Evolutionary conservation across 2,329 filamentous ascomycete species (phyloP), one percentile per base, ranked within the genome.

Genomic region (Pyricularia grisea): DNA sequence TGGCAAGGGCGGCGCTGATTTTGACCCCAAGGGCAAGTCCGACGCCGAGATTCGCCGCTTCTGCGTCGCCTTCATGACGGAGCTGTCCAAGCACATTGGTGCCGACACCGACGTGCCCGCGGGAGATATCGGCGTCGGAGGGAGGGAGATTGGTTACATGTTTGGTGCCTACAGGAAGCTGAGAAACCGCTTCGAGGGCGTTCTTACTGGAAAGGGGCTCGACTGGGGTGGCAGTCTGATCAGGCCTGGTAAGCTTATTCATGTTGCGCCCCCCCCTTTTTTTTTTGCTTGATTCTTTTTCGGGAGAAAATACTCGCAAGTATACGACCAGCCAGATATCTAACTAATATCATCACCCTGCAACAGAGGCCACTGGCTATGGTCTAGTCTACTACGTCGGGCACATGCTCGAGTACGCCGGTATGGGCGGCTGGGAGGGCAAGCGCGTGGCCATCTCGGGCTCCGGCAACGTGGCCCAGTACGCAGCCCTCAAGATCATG

Each of bases 21-120:
- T 99, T 80, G 93, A 98, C 83, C 95, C 95, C 81, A 99, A 98
- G 88, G 94, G 93, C 84, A 98, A 97, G 88, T 92, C 90, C 69
- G 94, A 99, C 83, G 92, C 89, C 80, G 95, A 98, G 87, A 98
- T 98, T 83, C 92, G 95, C 78, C 92, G 92, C 79, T 98, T 99
- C 88, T 98, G 94, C 85, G 89, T 91, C 73, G 83, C 93, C 70
- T 99, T 98, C 86, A 98, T 98, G 95, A 90, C 89, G 75, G 92
- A 97, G 85, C 88, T 99, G 72, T 91, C 87, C 85, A 93, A 92
- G 83, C 94, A 98, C 87, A 98, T 98, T 78, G 93, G 95, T 75
- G 93, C 93, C 74, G 92, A 97, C 81, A 97, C 93, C 65, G 95
- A 98, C 78, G 93, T 99, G 30, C 95, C 95, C 71, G 95, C 95